phyloP scores from a whole-genome alignment of 495 filamentous ascomycete genomes.

The Cryomyces minteri region DNA sequence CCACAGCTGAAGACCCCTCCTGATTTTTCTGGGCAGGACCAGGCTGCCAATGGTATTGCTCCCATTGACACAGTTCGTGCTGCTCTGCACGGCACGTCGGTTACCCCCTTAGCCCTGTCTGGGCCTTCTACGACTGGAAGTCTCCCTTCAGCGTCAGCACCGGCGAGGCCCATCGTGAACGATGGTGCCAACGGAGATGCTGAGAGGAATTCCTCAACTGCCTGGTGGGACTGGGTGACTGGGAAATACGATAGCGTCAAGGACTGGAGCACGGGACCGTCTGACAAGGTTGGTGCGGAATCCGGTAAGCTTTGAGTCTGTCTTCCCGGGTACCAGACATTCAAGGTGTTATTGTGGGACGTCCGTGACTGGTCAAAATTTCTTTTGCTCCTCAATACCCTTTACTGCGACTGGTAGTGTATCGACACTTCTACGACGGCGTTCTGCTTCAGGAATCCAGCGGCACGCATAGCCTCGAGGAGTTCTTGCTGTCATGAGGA shows the following conservation, averaged over 20 bases:
- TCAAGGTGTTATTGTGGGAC: too few species aligned
- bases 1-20: conserved; percentile 10
- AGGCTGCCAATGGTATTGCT: background rate
- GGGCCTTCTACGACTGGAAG: background rate
- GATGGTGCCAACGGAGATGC: background rate
- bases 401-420: too few species aligned
- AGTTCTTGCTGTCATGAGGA: too few species aligned
- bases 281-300: too few species aligned
- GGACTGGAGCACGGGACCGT: background rate
- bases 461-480: too few species aligned
- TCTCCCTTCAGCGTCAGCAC: background rate
- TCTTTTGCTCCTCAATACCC: too few species aligned
- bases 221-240: background rate
- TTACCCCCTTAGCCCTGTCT: background rate
- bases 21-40: conserved; percentile 9
- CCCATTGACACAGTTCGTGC: too few species aligned
- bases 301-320: too few species aligned
- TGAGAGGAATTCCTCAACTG: background rate
- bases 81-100: background rate
- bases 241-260: background rate
- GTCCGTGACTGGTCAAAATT: too few species aligned
- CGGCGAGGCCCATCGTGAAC: background rate
- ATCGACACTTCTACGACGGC: too few species aligned
- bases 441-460: too few species aligned
- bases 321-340: too few species aligned